Base-by-base conservation (phyloP, 2,329 filamentous ascomycete genomes). In the Drechslerella dactyloides region DNA sequence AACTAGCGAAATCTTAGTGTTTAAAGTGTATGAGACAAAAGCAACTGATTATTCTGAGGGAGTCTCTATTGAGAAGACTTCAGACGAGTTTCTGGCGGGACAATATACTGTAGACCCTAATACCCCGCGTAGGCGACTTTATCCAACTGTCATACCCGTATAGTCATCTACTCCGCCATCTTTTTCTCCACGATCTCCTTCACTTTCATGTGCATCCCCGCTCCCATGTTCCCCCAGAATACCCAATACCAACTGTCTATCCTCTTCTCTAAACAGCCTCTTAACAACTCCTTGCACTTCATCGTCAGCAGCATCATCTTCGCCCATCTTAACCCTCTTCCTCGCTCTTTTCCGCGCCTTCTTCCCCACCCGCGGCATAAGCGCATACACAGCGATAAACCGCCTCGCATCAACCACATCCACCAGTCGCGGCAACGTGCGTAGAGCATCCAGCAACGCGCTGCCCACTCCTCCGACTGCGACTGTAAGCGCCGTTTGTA, bases 121-220 rank as follows among this genome's bases (percentile, higher is more conserved):
- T 5, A 46, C 13, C 15, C 15, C 5, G 15, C 19, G 19, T 52
- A 23, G 6, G 23, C 23, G 23, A 52, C 23, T 13, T 35, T 62
- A 64, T 15, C 52, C 60, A 11, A 64, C 60, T 17, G 24, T 51
- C 60, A 64, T 64, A 1, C 60, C 60, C 60, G 56, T 64, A 64
- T 64, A 64, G 15, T 30, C 48, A 2, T 64, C 60, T 30, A 1
- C 35, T 17, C 7, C 59, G 1, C 50, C 10, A 15, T 37, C 15
- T 40, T n/a, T n/a, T n/a, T n/a, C n/a, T n/a, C n/a, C n/a, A n/a
- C 37, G 3, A 33, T 21, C 51, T 1, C 50, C 51, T 17, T 37
- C 51, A 6, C 44, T 27, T 1, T 46, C 46, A 11, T 50, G n/a
- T n/a, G n/a, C 52, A 8, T 19, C 17, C 17, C 21, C 3, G 17